These are phyloP conservation scores for Comarum palustre DNA, from an alignment of 306 rosid genomes.

Conservation along the genomic window DNA sequence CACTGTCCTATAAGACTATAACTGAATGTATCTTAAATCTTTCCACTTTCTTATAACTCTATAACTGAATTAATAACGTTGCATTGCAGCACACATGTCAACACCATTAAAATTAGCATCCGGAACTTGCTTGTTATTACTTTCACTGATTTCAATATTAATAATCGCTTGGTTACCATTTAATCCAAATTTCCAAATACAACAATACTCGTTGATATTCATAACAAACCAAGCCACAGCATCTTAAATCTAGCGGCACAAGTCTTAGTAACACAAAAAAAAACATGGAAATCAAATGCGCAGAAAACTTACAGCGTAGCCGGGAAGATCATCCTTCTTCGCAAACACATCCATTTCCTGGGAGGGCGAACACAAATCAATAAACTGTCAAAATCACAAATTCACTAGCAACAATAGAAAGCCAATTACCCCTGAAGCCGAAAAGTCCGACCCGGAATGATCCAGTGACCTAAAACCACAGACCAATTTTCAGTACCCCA, in stretches of 20 bases:
- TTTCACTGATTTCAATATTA: neutral
- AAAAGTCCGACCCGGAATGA: constrained; percentile 14
- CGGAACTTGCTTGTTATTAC: neutral
- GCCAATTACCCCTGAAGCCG: constrained; percentile 23
- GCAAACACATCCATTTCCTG: constrained; percentile 26
- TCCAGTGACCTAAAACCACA: constrained; percentile 25
- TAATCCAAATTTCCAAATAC: neutral
- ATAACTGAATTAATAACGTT: neutral
- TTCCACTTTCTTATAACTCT: neutral
- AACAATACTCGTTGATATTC: neutral
- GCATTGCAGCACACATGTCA: neutral
- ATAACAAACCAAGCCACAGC: neutral
- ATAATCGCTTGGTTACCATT: neutral
- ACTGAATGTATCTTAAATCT: neutral
- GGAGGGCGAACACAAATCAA: neutral
- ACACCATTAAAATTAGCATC: neutral
- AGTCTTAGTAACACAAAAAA: neutral
- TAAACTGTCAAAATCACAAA: neutral
- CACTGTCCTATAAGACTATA: neutral
- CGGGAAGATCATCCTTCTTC: constrained; percentile 39
- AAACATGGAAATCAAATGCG: neutral
- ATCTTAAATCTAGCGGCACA: neutral
- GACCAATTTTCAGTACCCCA: neutral
- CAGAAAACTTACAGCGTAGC: constrained; percentile 38
- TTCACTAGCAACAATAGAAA: neutral